Conservation (phyloP, 1,284 basidiomycete genomes). For the Malassezia obtusa region DNA sequence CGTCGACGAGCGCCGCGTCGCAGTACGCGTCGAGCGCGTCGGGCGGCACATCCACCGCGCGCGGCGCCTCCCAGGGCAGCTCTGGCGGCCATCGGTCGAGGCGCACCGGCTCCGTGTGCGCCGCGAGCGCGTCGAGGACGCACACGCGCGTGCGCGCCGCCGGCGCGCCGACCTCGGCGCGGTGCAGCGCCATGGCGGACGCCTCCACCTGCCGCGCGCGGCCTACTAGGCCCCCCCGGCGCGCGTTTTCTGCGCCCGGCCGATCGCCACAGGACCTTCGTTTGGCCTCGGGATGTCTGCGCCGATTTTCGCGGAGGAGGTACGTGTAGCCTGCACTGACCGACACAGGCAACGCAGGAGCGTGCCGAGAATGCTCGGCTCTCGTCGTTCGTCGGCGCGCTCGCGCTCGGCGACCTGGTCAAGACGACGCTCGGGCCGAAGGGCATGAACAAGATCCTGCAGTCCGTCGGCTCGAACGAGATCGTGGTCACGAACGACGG, state of each 20-base stretch:
- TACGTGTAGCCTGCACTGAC: slow-evolving; percentile 15
- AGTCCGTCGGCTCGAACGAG: slow-evolving; percentile 80
- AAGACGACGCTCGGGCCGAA: slow-evolving; percentile 97
- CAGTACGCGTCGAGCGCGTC: neutral
- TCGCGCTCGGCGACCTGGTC: slow-evolving; percentile 91
- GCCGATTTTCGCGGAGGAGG: slow-evolving; percentile 44
- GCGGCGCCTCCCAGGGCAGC: neutral
- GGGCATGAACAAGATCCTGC: slow-evolving; percentile 86
- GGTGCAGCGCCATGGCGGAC: neutral
- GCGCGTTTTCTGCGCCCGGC: neutral
- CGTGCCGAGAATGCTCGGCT: slow-evolving; percentile 95
- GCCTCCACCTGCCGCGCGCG: too few relatives aligned
- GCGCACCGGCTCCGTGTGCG: neutral
- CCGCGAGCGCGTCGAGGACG: neutral
- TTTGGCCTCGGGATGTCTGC: slow-evolving; percentile 30
- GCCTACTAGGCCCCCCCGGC: neutral
- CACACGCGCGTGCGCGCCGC: neutral
- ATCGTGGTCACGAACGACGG: slow-evolving; percentile 98
- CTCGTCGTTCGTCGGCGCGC: slow-evolving; percentile 91
- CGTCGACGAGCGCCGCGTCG: neutral
- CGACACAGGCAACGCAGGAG: slow-evolving; percentile 75
- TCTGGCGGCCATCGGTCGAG: neutral
- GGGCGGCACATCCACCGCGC: neutral
- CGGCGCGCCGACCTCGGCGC: neutral
- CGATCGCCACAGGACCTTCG: neutral